phyloP scores from a whole-genome alignment of 1,284 basidiomycete genomes.

The Cryptococcus deneoformans region DNA sequence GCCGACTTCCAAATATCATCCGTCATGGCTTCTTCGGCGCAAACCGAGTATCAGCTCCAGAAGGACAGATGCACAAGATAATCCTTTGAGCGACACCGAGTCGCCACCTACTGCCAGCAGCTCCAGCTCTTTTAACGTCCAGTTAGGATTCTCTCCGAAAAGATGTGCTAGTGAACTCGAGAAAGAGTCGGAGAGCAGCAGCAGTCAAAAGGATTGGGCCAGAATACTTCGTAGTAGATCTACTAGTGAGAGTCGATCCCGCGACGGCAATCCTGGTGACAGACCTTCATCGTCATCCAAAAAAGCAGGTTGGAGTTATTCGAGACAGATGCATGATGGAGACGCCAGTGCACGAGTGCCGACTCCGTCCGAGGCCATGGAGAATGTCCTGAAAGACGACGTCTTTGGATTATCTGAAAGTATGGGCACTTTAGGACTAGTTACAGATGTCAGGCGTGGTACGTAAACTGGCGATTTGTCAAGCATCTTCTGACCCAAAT shows the following conservation, averaged over 20 bases:
- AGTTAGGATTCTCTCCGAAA: neutral
- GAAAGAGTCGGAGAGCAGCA: neutral
- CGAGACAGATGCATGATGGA: conserved; percentile 1
- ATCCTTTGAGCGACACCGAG: neutral
- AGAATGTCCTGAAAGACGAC: no score
- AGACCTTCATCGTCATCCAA: conserved; percentile 5
- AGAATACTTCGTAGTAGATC: conserved; percentile 2
- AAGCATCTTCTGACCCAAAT: neutral
- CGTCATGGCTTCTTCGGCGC: conserved; percentile 21
- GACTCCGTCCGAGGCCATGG: no score
- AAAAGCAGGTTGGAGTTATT: conserved; percentile 12
- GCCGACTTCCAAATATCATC: conserved; percentile 20
- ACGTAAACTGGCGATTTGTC: neutral
- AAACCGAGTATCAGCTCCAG: conserved; percentile 13
- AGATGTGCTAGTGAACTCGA: neutral
- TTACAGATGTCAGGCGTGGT: neutral
- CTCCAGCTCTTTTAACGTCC: neutral
- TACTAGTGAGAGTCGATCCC: conserved; percentile 2
- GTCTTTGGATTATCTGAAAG: no score
- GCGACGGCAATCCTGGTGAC: conserved; percentile 1
- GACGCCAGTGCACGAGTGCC: conserved; percentile 1
- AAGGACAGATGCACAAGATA: neutral
- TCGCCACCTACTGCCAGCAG: conserved; percentile 7
- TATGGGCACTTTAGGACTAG: no score
- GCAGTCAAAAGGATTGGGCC: conserved; percentile 7